Evolutionary conservation across 2,329 filamentous ascomycete genomes (phyloP).

Genomic region (Sporothrix mexicana): DNA sequence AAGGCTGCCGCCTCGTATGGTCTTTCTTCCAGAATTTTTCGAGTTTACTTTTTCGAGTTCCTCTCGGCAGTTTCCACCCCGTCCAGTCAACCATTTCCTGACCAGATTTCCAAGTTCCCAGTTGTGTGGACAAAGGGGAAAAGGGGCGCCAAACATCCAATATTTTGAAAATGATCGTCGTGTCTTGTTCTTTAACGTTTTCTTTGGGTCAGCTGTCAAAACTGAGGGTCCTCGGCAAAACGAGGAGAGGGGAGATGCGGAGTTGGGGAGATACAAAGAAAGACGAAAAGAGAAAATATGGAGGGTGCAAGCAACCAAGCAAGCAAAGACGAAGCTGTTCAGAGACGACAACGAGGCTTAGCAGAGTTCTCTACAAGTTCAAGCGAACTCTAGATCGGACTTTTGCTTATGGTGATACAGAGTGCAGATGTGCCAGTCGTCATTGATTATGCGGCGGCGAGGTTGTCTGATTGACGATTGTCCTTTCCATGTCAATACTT

Average conservation of each 20-base stretch:
- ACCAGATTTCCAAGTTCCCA: too few species aligned
- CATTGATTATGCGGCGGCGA: too few species aligned
- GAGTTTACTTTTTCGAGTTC: background rate
- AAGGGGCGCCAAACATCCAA: background rate
- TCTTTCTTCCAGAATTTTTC: background rate
- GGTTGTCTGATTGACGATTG: too few species aligned
- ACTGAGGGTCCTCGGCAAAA: background rate
- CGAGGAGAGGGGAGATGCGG: background rate
- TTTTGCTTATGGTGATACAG: too few species aligned
- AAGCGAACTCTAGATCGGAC: too few species aligned
- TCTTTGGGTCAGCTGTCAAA: slow-evolving; percentile 3
- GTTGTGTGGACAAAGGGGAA: background rate
- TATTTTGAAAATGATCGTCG: background rate
- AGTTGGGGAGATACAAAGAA: background rate
- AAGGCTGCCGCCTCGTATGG: background rate
- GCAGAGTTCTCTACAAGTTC: too few species aligned
- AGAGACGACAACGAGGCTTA: too few species aligned
- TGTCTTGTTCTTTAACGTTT: background rate
- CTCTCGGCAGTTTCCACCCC: background rate
- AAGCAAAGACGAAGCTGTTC: too few species aligned
- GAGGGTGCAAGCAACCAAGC: too few species aligned
- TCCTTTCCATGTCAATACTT: too few species aligned
- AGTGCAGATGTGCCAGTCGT: too few species aligned
- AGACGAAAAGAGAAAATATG: background rate
- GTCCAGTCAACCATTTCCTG: background rate